Base-by-base conservation (phyloP, 202 grass and related monocot species). In the Sporobolus alterniflorus region DNA sequence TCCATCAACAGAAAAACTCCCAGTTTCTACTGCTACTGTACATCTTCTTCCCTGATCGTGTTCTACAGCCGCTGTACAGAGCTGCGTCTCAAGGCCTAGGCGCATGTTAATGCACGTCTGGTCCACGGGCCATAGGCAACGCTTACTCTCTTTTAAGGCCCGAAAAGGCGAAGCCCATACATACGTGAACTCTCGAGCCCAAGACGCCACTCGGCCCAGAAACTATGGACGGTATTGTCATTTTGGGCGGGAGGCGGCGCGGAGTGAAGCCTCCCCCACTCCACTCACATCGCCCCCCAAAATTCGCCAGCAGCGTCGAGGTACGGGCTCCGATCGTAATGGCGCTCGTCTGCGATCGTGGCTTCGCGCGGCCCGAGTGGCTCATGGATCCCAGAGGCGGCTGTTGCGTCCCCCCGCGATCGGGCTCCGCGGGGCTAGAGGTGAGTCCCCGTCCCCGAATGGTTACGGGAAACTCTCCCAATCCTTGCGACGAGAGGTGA, bases 221-320 rank as follows among this genome's bases (percentile, higher is more conserved):
- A 0, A 9, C 10, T 14, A 7, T 14, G 1, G 30, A 15, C 17
- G 46, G 60, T 64, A 59, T 44, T 18, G 11, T n/a, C 33, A 18
- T 42, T 79, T 89, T 81, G 70, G 76, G 87, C 87, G 70, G 82
- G 82, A 85, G 63, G 28, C 30, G 62, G n/a, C 41, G 62, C 54
- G 54, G 47, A 49, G 20, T 7, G 36, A 39, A 39, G 36, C 47
- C 32, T 66, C 61, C 51, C 14, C n/a, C 60, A 3, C 28, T 63
- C 60, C 60, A 3, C 14, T 39, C 57, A 8, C 28, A 16, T 62
- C 57, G 14, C 22, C 24, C 46, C 16, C 49, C 32, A 42, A 31
- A 32, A 40, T 11, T n/a, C 49, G 12, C 50, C 62, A 2, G 20
- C 47, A 43, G 69, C 69, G 11, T 21, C 65, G 11, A 32, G 57